phyloP scores from a whole-genome alignment of 164 flowering plant genomes.

The Paratinospora sagittata region DNA sequence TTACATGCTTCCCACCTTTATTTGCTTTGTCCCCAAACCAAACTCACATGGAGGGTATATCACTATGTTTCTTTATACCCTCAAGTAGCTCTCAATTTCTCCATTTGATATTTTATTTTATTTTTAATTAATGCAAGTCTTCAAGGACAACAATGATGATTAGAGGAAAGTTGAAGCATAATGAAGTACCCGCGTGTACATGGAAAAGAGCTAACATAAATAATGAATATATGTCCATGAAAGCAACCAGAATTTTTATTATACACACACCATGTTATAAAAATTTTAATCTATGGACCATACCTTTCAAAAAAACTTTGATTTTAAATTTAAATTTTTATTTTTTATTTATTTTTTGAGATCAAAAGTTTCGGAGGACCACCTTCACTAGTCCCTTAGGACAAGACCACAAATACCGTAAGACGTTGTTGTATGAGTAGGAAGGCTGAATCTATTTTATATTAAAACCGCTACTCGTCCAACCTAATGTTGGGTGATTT shows the following conservation, averaged over 20 bases:
- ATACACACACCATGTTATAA: neutral
- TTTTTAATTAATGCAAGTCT: conserved; percentile 3
- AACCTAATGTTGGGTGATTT: neutral
- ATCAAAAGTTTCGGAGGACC: too few relatives aligned
- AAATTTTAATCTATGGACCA: neutral
- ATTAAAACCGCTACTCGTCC: neutral
- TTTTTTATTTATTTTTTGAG: too few relatives aligned
- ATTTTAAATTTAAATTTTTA: too few relatives aligned
- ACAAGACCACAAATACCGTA: too few relatives aligned
- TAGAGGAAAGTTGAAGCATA: conserved; percentile 8
- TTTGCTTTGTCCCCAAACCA: conserved; percentile 47
- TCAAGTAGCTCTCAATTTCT: conserved; percentile 1
- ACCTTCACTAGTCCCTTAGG: too few relatives aligned
- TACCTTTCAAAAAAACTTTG: too few relatives aligned
- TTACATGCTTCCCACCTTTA: conserved; percentile 24
- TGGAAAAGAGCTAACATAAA: neutral
- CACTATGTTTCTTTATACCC: conserved; percentile 4
- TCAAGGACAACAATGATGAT: conserved; percentile 10
- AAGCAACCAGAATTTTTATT: neutral
- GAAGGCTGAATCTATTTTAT: neutral
- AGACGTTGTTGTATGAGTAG: neutral
- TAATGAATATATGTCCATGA: neutral
- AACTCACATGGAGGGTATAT: too few relatives aligned
- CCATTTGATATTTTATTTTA: conserved; percentile 1
- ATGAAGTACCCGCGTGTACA: neutral